Percentiles rank a stretch among this genome's conserved stretches.
Conservation (phyloP, 805 yeast species). For the Candida adriatica region DNA sequence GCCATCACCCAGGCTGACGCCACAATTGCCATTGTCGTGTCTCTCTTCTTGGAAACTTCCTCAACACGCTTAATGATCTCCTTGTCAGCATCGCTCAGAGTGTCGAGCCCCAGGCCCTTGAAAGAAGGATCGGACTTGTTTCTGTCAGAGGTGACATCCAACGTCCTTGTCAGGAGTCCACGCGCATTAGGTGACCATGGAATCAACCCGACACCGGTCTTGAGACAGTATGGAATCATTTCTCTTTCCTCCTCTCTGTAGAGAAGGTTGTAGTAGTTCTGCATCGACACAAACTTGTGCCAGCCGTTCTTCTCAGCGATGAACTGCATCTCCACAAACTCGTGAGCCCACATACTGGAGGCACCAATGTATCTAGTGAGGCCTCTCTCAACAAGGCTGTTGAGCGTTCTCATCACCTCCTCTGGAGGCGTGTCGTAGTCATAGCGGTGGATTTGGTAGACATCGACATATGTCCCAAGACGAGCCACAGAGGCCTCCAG, state of each 20-base stretch:
- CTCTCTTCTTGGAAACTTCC: conserved; percentile 38
- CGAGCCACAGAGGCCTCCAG: conserved; percentile 31
- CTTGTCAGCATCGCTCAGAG: conserved; percentile 17
- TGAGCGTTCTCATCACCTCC: conserved; percentile 46
- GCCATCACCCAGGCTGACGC: conserved; percentile 44
- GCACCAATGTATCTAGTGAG: conserved; percentile 52
- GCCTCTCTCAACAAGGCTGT: conserved; percentile 41
- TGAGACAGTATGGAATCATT: conserved; percentile 45
- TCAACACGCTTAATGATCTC: conserved; percentile 42
- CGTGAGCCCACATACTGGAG: conserved; percentile 46
- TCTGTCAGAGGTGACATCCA: conserved; percentile 8
- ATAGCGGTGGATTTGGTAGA: conserved; percentile 46
- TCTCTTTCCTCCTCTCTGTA: conserved; percentile 60
- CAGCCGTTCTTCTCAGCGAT: too few relatives aligned
- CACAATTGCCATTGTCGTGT: conserved; percentile 45
- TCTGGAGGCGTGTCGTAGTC: conserved; percentile 37
- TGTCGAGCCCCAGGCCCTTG: conserved; percentile 3
- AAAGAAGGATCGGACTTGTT: conserved; percentile 7
- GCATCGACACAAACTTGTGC: too few relatives aligned
- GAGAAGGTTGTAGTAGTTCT: conserved; percentile 40
- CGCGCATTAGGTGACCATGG: conserved; percentile 57
- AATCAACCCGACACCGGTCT: conserved; percentile 44
- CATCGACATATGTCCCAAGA: conserved; percentile 38
- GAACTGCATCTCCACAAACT: conserved; percentile 31
- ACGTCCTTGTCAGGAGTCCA: conserved; percentile 47